phyloP scores from a whole-genome alignment of 306 rosid species.

The Castanea sativa region DNA sequence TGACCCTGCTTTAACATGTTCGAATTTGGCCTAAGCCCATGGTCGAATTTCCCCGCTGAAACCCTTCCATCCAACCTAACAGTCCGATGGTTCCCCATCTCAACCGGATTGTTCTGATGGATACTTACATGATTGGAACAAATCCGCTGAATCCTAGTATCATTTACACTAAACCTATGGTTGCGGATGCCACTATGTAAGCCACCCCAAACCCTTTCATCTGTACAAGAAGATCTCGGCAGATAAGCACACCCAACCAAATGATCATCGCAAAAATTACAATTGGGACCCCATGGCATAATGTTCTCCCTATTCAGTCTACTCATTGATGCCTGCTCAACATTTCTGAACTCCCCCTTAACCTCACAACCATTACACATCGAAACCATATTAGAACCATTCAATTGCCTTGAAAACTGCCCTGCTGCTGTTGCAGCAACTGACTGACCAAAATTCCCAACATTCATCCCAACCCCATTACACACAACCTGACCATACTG shows the following conservation, averaged over 20 bases:
- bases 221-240: neutral
- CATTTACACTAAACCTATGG: conserved; percentile 6
- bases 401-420: neutral
- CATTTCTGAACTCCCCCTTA: neutral
- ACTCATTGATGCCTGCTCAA: neutral
- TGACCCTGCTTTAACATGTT: conserved; percentile 14
- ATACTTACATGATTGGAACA: neutral
- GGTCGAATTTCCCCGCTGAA: conserved; percentile 1
- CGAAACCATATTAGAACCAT: too few species aligned
- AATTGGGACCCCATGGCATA: conserved; percentile 15
- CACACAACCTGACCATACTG: neutral
- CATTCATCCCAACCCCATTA: conserved; percentile 3
- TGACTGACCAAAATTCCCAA: neutral
- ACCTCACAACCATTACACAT: neutral
- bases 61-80: conserved; percentile 11
- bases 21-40: neutral
- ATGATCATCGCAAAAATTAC: neutral
- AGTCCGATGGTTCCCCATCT: conserved; percentile 7
- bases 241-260: neutral
- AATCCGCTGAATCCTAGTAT: conserved; percentile 10
- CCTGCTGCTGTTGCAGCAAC: neutral
- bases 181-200: conserved; percentile 10
- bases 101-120: conserved; percentile 1
- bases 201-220: neutral
- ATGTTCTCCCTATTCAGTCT: conserved; percentile 21